These are phyloP conservation scores for Acanthochlamys bracteata DNA, from an alignment of 106 monocot species.

Conservation along the genomic window DNA sequence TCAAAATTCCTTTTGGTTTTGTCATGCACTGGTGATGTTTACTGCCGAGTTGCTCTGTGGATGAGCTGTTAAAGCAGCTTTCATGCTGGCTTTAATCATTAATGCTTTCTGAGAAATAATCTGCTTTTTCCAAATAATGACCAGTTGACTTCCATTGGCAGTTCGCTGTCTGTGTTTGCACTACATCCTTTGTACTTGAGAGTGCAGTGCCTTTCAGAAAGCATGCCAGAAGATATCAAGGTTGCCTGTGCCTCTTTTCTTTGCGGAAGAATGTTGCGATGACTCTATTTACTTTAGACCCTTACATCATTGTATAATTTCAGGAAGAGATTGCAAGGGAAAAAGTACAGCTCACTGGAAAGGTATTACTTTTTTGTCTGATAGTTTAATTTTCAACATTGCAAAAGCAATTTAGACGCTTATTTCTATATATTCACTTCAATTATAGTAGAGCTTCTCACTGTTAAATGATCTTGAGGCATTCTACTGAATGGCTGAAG, in stretches of 20 bases:
- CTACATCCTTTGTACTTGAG: conserved; percentile 88
- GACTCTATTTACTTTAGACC: background rate
- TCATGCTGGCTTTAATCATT: too few relatives aligned
- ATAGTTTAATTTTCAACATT: background rate
- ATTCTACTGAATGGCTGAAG: background rate
- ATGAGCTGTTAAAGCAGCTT: too few relatives aligned
- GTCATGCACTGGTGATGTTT: too few relatives aligned
- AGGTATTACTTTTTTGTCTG: conserved; percentile 27
- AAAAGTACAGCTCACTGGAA: conserved; percentile 43
- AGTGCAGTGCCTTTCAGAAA: conserved; percentile 69
- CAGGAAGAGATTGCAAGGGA: conserved; percentile 63
- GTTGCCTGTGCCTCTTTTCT: conserved; percentile 15
- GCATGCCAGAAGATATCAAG: conserved; percentile 67
- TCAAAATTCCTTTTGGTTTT: too few relatives aligned
- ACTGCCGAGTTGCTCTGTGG: too few relatives aligned
- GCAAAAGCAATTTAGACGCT: background rate
- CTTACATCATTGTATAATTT: conserved; percentile 6
- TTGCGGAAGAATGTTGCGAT: background rate
- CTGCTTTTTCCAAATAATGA: background rate
- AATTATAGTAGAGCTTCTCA: background rate
- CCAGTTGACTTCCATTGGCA: conserved; percentile 29
- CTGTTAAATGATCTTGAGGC: background rate
- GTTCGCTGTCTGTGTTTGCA: conserved; percentile 94
- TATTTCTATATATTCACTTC: background rate
- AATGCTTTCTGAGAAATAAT: too few relatives aligned